A percentile compares a stretch with the other conserved stretches of the same genome.
phyloP scores from a whole-genome alignment of 2,329 filamentous ascomycete species.

The Zymoseptoria passerinii region DNA sequence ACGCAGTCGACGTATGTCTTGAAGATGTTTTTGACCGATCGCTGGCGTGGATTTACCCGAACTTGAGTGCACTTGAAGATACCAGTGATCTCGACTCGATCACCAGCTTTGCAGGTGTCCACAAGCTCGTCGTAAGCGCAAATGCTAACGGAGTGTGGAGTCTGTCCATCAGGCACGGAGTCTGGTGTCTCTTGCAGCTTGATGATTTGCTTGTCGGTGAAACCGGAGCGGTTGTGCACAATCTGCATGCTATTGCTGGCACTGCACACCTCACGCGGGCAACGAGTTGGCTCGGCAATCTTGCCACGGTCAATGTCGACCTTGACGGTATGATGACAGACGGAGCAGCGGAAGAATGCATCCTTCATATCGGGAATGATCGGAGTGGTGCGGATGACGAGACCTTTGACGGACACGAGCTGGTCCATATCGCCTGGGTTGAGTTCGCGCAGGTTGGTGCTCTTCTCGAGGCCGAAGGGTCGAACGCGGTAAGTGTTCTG shows the following conservation, averaged over 20 bases:
- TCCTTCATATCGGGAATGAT: slow-evolving; percentile 99
- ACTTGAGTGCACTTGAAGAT: slow-evolving; percentile 95
- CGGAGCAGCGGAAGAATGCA: slow-evolving; percentile 91
- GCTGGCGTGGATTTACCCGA: slow-evolving; percentile 84
- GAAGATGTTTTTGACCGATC: slow-evolving; percentile 88
- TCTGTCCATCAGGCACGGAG: slow-evolving; percentile 88
- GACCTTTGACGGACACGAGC: slow-evolving; percentile 84
- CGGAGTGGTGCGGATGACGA: slow-evolving; percentile 91
- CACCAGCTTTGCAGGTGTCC: slow-evolving; percentile 95
- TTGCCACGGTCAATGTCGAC: slow-evolving; percentile 92
- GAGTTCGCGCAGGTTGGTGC: slow-evolving; percentile 84
- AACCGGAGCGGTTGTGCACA: slow-evolving; percentile 87
- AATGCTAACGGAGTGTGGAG: slow-evolving; percentile 90
- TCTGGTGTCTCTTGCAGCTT: slow-evolving; percentile 97
- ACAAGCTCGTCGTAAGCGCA: slow-evolving; percentile 96
- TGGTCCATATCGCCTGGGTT: slow-evolving; percentile 97
- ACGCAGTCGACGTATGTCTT: slow-evolving; percentile 96
- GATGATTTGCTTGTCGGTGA: slow-evolving; percentile 97
- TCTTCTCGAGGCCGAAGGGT: slow-evolving; percentile 78
- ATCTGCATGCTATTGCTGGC: slow-evolving; percentile 97
- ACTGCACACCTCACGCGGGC: slow-evolving; percentile 71
- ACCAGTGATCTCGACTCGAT: slow-evolving; percentile 88
- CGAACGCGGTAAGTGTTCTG: slow-evolving; percentile 75
- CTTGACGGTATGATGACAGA: slow-evolving; percentile 83
- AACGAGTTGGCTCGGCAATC: slow-evolving; percentile 88